Percentiles rank a stretch among this genome's conserved stretches.
These are phyloP conservation scores for Stipa capillata DNA, from an alignment of 176 grass and related monocot species.

Conservation along the genomic window DNA sequence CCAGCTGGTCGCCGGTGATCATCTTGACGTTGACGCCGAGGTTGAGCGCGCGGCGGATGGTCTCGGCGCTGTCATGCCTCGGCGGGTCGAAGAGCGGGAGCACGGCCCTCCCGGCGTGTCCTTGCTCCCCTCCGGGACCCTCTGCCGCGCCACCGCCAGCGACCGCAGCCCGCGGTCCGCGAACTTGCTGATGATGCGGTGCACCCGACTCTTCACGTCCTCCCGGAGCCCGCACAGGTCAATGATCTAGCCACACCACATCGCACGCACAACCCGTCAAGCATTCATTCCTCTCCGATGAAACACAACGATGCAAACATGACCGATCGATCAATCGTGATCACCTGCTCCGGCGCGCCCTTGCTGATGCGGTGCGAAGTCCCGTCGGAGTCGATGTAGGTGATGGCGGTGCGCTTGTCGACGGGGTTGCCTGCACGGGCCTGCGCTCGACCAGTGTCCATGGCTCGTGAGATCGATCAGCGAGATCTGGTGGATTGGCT, in stretches of 20 bases:
- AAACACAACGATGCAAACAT: background rate
- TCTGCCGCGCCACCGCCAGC: constrained; percentile 49
- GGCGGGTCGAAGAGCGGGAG: constrained; percentile 80
- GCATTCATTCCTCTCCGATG: too few species aligned
- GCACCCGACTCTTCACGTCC: constrained; percentile 28
- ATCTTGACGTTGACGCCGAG: constrained; percentile 96
- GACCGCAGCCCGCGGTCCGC: constrained; percentile 58
- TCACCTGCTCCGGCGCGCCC: constrained; percentile 65
- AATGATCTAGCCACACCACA: constrained; percentile 43
- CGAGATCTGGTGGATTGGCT: background rate
- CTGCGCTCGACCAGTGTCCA: constrained; percentile 2
- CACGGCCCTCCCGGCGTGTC: constrained; percentile 40
- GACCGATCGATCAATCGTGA: too few species aligned
- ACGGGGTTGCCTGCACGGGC: constrained; percentile 69
- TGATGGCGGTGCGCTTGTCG: constrained; percentile 81
- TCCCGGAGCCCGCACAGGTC: constrained; percentile 54
- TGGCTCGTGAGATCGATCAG: background rate
- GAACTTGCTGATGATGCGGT: constrained; percentile 51
- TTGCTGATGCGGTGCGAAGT: constrained; percentile 79
- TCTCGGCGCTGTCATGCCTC: constrained; percentile 67
- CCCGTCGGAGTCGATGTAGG: constrained; percentile 52
- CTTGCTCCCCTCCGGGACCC: constrained; percentile 49
- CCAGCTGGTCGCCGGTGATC: constrained; percentile 84
- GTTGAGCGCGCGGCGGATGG: constrained; percentile 54
- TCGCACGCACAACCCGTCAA: background rate